A percentile compares a stretch with the other conserved stretches of the same genome.
Conservation (phyloP, 2,329 filamentous ascomycete species). For the Cordyceps javanica region DNA sequence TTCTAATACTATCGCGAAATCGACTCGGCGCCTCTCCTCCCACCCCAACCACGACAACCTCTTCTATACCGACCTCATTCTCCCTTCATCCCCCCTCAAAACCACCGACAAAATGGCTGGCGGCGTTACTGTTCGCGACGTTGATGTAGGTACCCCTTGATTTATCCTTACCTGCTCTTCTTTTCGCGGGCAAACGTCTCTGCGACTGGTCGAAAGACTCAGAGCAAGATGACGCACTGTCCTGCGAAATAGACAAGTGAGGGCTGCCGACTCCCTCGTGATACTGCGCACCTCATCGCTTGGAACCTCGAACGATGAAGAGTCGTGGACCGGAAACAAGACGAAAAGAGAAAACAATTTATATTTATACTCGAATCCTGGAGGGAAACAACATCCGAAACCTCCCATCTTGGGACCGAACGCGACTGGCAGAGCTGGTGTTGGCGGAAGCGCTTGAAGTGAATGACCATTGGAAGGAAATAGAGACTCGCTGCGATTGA, state of each 20-base stretch:
- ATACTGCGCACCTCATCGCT: constrained; percentile 6
- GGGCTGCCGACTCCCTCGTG: constrained; percentile 12
- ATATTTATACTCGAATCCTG: not conserved
- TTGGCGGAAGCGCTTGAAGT: not conserved
- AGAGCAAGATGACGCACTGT: not conserved
- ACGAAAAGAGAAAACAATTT: not conserved
- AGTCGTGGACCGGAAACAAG: not conserved
- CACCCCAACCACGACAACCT: constrained; percentile 22
- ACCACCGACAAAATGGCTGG: constrained; percentile 67
- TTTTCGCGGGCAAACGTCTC: not conserved
- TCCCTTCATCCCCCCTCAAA: constrained; percentile 24
- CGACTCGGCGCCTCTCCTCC: constrained; percentile 7
- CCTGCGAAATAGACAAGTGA: not conserved
- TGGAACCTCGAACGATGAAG: not conserved
- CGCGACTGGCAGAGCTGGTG: constrained; percentile 8
- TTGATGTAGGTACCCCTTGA: constrained; percentile 61
- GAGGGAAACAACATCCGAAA: not conserved
- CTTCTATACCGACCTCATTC: constrained; percentile 23
- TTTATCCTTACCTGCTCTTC: constrained; percentile 16
- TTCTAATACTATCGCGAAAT: constrained; percentile 16
- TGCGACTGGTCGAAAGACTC: not conserved
- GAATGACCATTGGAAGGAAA: not conserved
- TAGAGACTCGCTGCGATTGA: not conserved
- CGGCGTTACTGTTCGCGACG: constrained; percentile 78
- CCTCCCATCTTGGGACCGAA: not conserved